Percentiles rank a stretch among this genome's conserved stretches.
These are phyloP conservation scores for Scedosporium minutisporum DNA, from an alignment of 2,329 filamentous ascomycete species.

Conservation along the genomic window DNA sequence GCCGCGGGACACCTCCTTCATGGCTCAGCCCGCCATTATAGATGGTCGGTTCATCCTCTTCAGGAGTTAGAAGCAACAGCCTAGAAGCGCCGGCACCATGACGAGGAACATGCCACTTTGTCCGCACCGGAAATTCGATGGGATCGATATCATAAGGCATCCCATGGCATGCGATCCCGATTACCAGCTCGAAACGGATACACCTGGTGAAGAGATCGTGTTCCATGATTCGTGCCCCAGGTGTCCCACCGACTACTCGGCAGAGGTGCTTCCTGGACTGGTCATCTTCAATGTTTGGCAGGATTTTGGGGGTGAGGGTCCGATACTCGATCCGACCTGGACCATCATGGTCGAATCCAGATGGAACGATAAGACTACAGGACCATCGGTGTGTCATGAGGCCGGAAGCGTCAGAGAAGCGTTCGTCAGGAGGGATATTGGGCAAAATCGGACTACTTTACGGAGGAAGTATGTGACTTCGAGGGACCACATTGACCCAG, in stretches of 20 bases:
- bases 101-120: neutral
- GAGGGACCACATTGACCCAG: too few species aligned
- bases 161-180: neutral
- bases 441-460: too few species aligned
- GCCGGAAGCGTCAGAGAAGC: neutral
- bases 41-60: neutral
- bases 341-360: neutral
- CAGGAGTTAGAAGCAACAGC: neutral
- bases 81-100: neutral
- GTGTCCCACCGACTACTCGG: neutral
- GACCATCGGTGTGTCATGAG: neutral
- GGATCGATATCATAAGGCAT: neutral
- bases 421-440: neutral
- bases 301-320: neutral
- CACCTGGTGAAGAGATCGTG: neutral
- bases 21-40: neutral
- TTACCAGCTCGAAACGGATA: neutral
- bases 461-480: too few species aligned
- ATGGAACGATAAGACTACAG: neutral
- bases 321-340: neutral
- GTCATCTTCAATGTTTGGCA: neutral
- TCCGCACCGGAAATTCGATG: neutral
- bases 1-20: neutral
- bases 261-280: neutral
- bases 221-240: neutral